These are phyloP conservation scores for Corymbia calophylla DNA, from an alignment of 441 rosid species.

Conservation along the genomic window DNA sequence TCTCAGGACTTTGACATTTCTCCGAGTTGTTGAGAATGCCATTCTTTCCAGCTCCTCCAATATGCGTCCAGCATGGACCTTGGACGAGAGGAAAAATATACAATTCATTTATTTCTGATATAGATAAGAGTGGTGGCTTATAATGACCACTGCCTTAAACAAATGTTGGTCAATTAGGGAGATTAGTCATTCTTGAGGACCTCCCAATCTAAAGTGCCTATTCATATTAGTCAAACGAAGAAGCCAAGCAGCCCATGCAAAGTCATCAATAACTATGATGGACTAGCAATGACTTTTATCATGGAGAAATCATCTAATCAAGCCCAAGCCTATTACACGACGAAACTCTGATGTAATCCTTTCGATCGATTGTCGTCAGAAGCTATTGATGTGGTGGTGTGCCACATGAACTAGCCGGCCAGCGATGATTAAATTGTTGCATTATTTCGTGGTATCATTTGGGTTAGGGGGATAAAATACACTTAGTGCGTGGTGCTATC, in stretches of 20 bases:
- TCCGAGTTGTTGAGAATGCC: neutral
- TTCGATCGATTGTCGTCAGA: rapidly evolving
- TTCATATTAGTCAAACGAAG: neutral
- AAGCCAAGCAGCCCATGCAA: neutral
- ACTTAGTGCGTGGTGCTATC: neutral
- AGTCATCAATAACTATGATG: neutral
- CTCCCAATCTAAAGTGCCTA: neutral
- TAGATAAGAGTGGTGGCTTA: neutral
- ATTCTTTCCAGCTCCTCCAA: neutral
- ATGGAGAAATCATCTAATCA: neutral
- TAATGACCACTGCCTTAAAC: neutral
- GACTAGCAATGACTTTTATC: neutral
- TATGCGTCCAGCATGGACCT: neutral
- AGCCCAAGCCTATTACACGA: neutral
- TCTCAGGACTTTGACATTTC: neutral
- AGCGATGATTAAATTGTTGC: neutral
- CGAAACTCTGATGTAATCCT: neutral
- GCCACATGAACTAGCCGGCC: neutral
- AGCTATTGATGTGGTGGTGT: rapidly evolving
- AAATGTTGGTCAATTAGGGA: neutral
- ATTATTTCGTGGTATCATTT: neutral
- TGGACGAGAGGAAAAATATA: neutral
- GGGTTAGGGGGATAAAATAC: too few relatives aligned
- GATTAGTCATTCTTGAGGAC: neutral
- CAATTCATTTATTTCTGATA: neutral